Evolutionary conservation across 305 asterid genomes (phyloP), one percentile per base, ranked within the genome.

Genomic region (Solanum aculeatissimum): DNA sequence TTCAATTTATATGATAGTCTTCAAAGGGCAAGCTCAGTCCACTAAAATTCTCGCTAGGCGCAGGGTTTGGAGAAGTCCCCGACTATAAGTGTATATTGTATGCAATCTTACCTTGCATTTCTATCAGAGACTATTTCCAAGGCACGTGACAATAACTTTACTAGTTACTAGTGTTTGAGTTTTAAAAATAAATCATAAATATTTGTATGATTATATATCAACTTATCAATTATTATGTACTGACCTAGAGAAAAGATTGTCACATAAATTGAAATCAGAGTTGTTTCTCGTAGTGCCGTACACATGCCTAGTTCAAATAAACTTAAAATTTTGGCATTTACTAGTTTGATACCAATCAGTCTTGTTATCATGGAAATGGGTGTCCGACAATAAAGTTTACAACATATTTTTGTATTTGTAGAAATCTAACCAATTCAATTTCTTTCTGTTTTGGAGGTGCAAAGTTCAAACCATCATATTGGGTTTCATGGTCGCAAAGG

Each of bases 61-160:
- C n/a, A n/a, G n/a, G n/a, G n/a, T n/a, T n/a, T n/a, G n/a, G n/a
- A n/a, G n/a, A n/a, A n/a, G n/a, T n/a, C n/a, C n/a, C n/a, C n/a
- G n/a, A 35, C 6, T 0, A 4, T 0, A 4, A 35, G 5, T 2
- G 5, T 32, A 2, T 32, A 32, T 32, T 32, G 38, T 32, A 32
- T 0, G 38, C 38, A 35, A 6, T 35, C 0, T 35, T 35, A 35
- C 0, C 7, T 35, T 35, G 40, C 6, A 35, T 35, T 35, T 35
- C 5, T 3, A 0, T 35, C 1, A 35, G 40, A 35, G 0, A 0
- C 0, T 35, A 0, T 35, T 35, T 35, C 0, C 7, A 35, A 35
- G 0, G 7, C 7, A 29, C 4, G 4, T 3, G 35, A 0, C 35
- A 32, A 0, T 32, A 32, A 32, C 35, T 3, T 32, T 32, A 32